These are phyloP conservation scores for Rhynchospora breviuscula DNA, from an alignment of 176 grass and related monocot genomes.

Conservation along the genomic window DNA sequence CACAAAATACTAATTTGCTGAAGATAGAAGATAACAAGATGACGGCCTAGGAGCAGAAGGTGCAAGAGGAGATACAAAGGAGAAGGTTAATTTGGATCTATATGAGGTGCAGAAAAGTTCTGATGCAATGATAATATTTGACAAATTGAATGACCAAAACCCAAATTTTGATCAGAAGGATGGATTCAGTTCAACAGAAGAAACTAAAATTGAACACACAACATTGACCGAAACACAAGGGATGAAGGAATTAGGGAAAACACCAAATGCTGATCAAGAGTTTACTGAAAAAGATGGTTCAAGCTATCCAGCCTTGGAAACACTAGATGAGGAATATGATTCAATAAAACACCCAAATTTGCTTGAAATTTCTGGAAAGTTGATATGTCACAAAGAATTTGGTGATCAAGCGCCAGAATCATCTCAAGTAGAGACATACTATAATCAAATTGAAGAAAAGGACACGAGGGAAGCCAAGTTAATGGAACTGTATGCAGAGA, in stretches of 20 bases:
- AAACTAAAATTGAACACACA: background rate
- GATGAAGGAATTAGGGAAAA: background rate
- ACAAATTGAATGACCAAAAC: background rate
- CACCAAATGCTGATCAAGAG: background rate
- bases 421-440: background rate
- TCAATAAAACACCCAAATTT: background rate
- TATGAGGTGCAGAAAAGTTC: background rate
- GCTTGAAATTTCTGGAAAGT: background rate
- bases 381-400: background rate
- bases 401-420: background rate
- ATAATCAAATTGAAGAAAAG: background rate
- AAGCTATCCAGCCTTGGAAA: background rate
- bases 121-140: background rate
- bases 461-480: background rate
- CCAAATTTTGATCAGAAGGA: background rate
- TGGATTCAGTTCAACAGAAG: background rate
- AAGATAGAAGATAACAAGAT: background rate
- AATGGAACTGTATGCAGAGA: conserved; percentile 31
- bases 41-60: background rate
- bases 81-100: background rate
- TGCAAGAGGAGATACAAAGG: background rate
- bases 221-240: background rate
- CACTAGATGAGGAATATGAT: conserved; percentile 28
- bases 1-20: background rate
- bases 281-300: background rate